Conservation (phyloP, 148 eudicot genomes). For the Chenopodium formosanum region DNA sequence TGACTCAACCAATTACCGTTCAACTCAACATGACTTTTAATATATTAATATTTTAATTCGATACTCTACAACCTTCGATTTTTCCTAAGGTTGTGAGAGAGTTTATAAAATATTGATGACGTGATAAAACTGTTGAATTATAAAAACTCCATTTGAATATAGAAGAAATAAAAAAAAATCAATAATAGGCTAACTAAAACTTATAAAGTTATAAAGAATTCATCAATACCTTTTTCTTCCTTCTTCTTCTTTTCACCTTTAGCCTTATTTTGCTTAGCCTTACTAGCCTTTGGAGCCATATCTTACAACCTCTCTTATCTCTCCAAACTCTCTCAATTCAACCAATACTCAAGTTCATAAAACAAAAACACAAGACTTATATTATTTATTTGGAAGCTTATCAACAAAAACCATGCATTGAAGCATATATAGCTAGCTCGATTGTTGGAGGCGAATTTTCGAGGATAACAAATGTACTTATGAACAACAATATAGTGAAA, state of each 20-base stretch:
- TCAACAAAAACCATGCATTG: slow-evolving; percentile 6
- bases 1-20: no score
- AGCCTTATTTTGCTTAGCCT: slow-evolving; percentile 73
- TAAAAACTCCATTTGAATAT: no score
- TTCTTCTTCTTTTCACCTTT: slow-evolving; percentile 98
- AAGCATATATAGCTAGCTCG: not conserved
- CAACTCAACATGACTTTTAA: no score
- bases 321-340: not conserved
- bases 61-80: no score
- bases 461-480: not conserved
- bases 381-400: not conserved
- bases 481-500: not conserved
- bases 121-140: no score
- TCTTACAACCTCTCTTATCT: not conserved
- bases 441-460: not conserved
- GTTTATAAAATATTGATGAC: no score
- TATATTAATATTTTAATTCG: no score
- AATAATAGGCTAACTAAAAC: no score
- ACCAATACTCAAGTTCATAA: not conserved
- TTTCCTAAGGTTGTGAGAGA: no score
- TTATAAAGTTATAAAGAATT: no score
- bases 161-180: no score
- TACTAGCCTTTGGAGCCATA: slow-evolving; percentile 93
- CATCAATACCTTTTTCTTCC: slow-evolving; percentile 76
- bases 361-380: no score